These are phyloP conservation scores for Iodosphaeria phyllophila DNA, from an alignment of 2,329 filamentous ascomycete species.

Conservation along the genomic window DNA sequence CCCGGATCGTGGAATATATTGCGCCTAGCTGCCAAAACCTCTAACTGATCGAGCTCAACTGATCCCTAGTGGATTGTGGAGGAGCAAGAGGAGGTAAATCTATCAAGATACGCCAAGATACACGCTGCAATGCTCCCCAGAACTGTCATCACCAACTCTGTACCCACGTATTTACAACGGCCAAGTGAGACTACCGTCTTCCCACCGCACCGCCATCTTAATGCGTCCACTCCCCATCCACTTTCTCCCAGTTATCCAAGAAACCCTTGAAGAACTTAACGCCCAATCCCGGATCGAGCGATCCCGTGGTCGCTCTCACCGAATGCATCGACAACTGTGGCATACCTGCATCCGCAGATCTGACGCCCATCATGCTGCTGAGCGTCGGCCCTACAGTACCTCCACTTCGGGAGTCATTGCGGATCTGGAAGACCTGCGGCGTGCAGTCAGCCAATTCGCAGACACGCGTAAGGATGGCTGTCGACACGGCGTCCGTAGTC, in stretches of 20 bases:
- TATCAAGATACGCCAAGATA: no score
- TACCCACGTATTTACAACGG: no score
- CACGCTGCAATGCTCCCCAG: no score
- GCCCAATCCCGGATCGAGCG: slow-evolving; percentile 70
- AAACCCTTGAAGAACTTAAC: slow-evolving; percentile 82
- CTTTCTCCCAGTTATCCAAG: slow-evolving; percentile 66
- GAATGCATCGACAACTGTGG: slow-evolving; percentile 90
- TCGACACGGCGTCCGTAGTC: slow-evolving; percentile 81
- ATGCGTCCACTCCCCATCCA: slow-evolving; percentile 57
- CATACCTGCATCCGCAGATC: slow-evolving; percentile 74
- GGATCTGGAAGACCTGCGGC: slow-evolving; percentile 82
- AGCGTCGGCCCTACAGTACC: slow-evolving; percentile 93
- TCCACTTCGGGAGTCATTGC: slow-evolving; percentile 76
- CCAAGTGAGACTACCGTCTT: no score
- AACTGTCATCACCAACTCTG: no score
- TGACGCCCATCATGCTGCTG: slow-evolving; percentile 60
- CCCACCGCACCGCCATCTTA: no score
- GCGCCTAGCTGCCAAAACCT: no score
- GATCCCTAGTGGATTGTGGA: no score
- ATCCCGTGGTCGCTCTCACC: slow-evolving; percentile 74
- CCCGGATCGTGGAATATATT: no score
- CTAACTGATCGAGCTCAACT: no score
- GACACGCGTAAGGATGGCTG: slow-evolving; percentile 59
- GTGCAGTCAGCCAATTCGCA: slow-evolving; percentile 54
- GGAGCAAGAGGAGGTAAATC: no score